phyloP scores from a whole-genome alignment of 2,329 filamentous ascomycete genomes.

The Aspergillus sp. region DNA sequence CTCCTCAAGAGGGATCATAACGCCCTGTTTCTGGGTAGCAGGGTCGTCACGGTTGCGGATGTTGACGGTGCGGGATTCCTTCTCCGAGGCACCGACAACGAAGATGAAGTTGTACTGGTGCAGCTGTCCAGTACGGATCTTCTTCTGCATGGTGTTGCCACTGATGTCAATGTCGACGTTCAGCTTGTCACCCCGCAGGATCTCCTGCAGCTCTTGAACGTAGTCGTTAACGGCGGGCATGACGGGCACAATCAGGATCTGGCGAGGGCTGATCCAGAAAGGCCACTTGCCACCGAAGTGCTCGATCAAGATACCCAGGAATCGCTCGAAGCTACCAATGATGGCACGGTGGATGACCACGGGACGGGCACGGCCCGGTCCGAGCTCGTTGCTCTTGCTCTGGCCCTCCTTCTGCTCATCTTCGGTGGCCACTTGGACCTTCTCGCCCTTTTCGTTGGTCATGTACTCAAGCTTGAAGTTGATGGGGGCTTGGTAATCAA shows the following conservation, averaged over 20 bases:
- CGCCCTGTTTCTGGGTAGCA: constrained; percentile 60
- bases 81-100: constrained; percentile 63
- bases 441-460: constrained; percentile 61
- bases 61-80: constrained; percentile 59
- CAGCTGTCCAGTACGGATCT: constrained; percentile 51
- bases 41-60: constrained; percentile 65
- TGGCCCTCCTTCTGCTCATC: constrained; percentile 39
- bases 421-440: constrained; percentile 49
- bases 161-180: constrained; percentile 50
- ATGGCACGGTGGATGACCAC: constrained; percentile 55
- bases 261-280: constrained; percentile 53
- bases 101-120: constrained; percentile 54
- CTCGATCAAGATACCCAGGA: constrained; percentile 52
- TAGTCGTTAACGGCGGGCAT: constrained; percentile 52
- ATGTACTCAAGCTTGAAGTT: constrained; percentile 88
- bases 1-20: constrained; percentile 61
- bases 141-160: constrained; percentile 53
- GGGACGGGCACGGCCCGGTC: constrained; percentile 47
- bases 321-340: constrained; percentile 52
- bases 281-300: constrained; percentile 55
- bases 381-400: constrained; percentile 35
- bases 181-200: constrained; percentile 46
- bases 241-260: constrained; percentile 51
- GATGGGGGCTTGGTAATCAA: constrained; percentile 81
- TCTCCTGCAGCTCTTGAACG: constrained; percentile 46